Percentiles rank a stretch among this genome's conserved stretches.
phyloP scores from a whole-genome alignment of 2,329 filamentous ascomycete genomes.

The Aspergillus glaucus region DNA sequence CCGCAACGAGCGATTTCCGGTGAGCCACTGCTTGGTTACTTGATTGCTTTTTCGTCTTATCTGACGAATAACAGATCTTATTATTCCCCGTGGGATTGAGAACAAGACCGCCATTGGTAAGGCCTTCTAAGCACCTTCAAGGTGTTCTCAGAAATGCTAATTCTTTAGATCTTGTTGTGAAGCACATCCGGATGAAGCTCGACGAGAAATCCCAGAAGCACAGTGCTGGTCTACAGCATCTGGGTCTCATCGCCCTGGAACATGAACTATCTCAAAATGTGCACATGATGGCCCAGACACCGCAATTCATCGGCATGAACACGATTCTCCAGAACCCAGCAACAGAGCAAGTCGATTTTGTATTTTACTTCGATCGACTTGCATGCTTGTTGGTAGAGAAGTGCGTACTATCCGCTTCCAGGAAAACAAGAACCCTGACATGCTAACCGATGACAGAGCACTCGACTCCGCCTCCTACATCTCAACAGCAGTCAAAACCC shows the following conservation, averaged over 20 bases:
- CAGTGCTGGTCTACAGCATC: conserved; percentile 66
- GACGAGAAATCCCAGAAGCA: conserved; percentile 80
- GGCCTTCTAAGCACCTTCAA: conserved; percentile 2
- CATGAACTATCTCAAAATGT: conserved; percentile 70
- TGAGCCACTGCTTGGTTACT: conserved; percentile 30
- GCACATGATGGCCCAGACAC: conserved; percentile 65
- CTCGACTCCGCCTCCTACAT: conserved; percentile 70
- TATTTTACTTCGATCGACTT: conserved; percentile 93
- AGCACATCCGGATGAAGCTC: conserved; percentile 83
- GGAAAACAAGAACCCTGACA: too few relatives aligned
- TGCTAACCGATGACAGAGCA: conserved; percentile 46
- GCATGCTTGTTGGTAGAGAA: conserved; percentile 76
- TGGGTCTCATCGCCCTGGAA: conserved; percentile 66
- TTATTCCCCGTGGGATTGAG: conserved; percentile 89
- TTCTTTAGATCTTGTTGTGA: conserved; percentile 72
- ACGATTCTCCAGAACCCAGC: conserved; percentile 79
- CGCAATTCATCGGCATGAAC: conserved; percentile 80
- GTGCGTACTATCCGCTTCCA: conserved; percentile 21
- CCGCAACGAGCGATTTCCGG: conserved; percentile 82
- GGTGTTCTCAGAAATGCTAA: conserved; percentile 6
- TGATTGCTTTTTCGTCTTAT: neutral
- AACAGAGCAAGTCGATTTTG: conserved; percentile 80
- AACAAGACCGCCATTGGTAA: conserved; percentile 77
- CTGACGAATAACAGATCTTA: conserved; percentile 59
- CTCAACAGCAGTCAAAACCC: conserved; percentile 60